A percentile compares a stretch with the other conserved stretches of the same genome.
Conservation (phyloP, 139 green algal species). For the Ettlia oleoabundans region DNA sequence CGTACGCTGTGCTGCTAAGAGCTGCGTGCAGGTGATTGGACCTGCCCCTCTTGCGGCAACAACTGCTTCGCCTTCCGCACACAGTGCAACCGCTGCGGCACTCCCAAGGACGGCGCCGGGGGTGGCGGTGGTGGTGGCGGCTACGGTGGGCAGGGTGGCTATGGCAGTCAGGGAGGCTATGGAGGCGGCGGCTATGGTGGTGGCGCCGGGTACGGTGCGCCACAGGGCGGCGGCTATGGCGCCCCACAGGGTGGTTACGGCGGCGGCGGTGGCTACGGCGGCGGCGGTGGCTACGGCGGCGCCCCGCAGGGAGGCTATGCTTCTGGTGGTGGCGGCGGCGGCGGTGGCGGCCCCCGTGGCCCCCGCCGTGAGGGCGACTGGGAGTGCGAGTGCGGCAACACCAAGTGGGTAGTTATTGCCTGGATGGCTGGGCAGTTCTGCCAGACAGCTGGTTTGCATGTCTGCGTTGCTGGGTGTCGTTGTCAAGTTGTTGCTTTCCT, state of each 20-base stretch:
- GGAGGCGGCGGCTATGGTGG: constrained; percentile 1
- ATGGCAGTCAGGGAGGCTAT: constrained; percentile 11
- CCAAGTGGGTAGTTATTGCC: constrained; percentile 17
- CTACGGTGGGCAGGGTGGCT: neutral
- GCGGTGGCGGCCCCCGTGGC: neutral
- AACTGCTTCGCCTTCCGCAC: constrained; percentile 78
- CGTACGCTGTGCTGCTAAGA: neutral
- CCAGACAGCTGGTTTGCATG: too few species aligned
- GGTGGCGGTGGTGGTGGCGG: constrained; percentile 15
- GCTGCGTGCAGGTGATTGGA: constrained; percentile 72
- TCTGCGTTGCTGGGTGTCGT: neutral
- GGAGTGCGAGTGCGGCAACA: constrained; percentile 36
- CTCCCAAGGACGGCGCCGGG: constrained; percentile 48
- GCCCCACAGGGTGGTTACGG: neutral
- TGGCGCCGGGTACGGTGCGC: constrained; percentile 11
- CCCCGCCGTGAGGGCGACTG: constrained; percentile 21
- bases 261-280: neutral
- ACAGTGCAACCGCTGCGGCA: constrained; percentile 81
- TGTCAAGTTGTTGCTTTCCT: neutral
- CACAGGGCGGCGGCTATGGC: neutral
- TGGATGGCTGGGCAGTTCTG: too few species aligned
- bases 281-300: constrained; percentile 6
- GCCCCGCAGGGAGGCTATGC: neutral
- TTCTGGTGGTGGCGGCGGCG: constrained; percentile 3
- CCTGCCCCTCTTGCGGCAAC: constrained; percentile 83